Conservation (phyloP, 2,329 filamentous ascomycete species). For the Penicillium polonicum region DNA sequence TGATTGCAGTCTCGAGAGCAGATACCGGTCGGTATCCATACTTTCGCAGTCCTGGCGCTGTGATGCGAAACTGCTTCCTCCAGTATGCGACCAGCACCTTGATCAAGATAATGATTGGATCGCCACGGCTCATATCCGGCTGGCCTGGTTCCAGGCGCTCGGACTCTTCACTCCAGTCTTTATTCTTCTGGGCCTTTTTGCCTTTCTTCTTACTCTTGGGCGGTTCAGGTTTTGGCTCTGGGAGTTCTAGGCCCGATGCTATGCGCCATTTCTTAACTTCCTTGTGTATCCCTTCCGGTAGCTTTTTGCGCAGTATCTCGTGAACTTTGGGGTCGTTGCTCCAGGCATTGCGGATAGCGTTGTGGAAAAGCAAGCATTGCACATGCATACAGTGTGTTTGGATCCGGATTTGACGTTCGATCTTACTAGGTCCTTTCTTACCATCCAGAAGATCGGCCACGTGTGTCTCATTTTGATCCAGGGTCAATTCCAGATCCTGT, state of each 20-base stretch:
- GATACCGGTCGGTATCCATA: conserved; percentile 81
- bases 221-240: conserved; percentile 42
- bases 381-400: conserved; percentile 88
- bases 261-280: conserved; percentile 72
- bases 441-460: conserved; percentile 60
- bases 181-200: conserved; percentile 43
- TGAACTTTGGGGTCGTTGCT: conserved; percentile 74
- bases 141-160: conserved; percentile 66
- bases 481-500: conserved; percentile 71
- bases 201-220: conserved; percentile 44
- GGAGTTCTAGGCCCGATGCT: conserved; percentile 61
- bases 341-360: conserved; percentile 81
- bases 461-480: conserved; percentile 56
- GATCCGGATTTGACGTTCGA: conserved; percentile 73
- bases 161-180: conserved; percentile 73
- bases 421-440: conserved; percentile 84
- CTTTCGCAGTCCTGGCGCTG: conserved; percentile 79
- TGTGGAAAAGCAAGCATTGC: conserved; percentile 83
- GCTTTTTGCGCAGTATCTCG: conserved; percentile 69
- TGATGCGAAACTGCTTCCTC: conserved; percentile 78
- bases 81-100: conserved; percentile 79
- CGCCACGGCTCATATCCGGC: conserved; percentile 76
- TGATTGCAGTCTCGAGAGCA: conserved; percentile 69
- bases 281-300: conserved; percentile 66
- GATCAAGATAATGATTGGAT: conserved; percentile 75